Evolutionary conservation across 2,329 filamentous ascomycete genomes (phyloP).

Genomic region (Colletotrichum nymphaeae): DNA sequence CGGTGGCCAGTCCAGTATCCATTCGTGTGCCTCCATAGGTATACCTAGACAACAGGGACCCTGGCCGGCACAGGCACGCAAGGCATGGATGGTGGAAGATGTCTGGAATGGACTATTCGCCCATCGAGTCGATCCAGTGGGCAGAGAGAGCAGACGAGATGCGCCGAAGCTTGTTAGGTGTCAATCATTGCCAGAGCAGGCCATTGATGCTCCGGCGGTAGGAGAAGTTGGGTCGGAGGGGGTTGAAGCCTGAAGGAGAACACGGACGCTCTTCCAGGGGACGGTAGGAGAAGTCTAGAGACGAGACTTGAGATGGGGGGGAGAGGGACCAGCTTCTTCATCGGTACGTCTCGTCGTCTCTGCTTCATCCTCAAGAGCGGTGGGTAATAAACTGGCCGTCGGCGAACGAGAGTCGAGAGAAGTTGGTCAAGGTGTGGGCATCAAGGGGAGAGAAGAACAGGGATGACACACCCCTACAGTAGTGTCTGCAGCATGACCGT

Average conservation of each 20-base stretch:
- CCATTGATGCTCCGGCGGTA: slow-evolving; percentile 9
- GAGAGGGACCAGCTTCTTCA: not conserved
- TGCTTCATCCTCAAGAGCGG: slow-evolving; percentile 21
- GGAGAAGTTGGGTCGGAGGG: not conserved
- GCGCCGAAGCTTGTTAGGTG: slow-evolving; percentile 8
- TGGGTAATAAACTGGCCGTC: slow-evolving; percentile 2
- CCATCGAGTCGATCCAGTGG: slow-evolving; percentile 20
- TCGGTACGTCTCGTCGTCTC: not conserved
- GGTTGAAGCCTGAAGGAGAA: not conserved
- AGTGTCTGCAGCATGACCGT: not conserved
- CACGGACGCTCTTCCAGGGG: not conserved
- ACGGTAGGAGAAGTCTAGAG: not conserved
- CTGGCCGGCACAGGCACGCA: slow-evolving; percentile 9
- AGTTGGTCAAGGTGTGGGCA: not conserved
- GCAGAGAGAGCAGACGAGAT: not conserved
- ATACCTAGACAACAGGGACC: slow-evolving; percentile 12
- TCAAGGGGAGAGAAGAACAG: slow-evolving; percentile 6
- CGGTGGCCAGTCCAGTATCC: too few relatives aligned
- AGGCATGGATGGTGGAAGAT: slow-evolving; percentile 18
- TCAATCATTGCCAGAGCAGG: slow-evolving; percentile 13
- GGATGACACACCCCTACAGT: slow-evolving; percentile 1
- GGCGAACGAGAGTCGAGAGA: slow-evolving; percentile 22
- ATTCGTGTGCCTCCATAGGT: too few relatives aligned
- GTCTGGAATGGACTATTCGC: slow-evolving; percentile 17
- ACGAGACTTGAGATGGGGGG: slow-evolving; percentile 14